These are phyloP conservation scores for Tagetes erecta DNA, from an alignment of 129 eudicot species.

Conservation along the genomic window DNA sequence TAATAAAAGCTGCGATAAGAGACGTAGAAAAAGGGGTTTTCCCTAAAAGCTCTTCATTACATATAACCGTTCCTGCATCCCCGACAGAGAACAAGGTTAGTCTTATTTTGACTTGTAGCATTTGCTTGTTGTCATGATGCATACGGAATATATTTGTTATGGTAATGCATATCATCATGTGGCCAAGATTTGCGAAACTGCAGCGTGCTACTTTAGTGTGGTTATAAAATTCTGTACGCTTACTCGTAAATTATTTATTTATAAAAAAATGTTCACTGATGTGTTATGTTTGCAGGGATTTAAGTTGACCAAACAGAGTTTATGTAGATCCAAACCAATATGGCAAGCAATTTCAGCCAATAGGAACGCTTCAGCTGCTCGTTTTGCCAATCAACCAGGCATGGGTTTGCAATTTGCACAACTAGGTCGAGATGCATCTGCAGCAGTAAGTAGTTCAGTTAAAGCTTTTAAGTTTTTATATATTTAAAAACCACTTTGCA, in stretches of 20 bases:
- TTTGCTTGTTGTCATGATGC: slow-evolving; percentile 5
- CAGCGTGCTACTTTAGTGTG: background rate
- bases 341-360: slow-evolving; percentile 78
- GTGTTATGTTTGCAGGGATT: slow-evolving; percentile 52
- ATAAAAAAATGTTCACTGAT: background rate
- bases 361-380: slow-evolving; percentile 58
- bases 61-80: slow-evolving; percentile 71
- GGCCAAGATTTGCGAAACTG: background rate
- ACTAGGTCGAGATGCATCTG: slow-evolving; percentile 94
- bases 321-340: slow-evolving; percentile 60
- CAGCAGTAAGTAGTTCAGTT: slow-evolving; percentile 59
- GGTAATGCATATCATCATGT: background rate
- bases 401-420: slow-evolving; percentile 87
- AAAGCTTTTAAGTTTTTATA: background rate
- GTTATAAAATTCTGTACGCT: background rate
- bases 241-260: background rate
- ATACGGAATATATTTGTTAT: background rate
- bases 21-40: slow-evolving; percentile 72
- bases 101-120: slow-evolving; percentile 8
- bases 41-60: slow-evolving; percentile 66
- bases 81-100: slow-evolving; percentile 85
- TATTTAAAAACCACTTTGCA: background rate
- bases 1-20: slow-evolving; percentile 68
- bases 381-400: slow-evolving; percentile 61
- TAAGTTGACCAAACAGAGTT: slow-evolving; percentile 64